Conservation (phyloP, 352 stramenopile genomes). For the Pythium myriotylum region DNA sequence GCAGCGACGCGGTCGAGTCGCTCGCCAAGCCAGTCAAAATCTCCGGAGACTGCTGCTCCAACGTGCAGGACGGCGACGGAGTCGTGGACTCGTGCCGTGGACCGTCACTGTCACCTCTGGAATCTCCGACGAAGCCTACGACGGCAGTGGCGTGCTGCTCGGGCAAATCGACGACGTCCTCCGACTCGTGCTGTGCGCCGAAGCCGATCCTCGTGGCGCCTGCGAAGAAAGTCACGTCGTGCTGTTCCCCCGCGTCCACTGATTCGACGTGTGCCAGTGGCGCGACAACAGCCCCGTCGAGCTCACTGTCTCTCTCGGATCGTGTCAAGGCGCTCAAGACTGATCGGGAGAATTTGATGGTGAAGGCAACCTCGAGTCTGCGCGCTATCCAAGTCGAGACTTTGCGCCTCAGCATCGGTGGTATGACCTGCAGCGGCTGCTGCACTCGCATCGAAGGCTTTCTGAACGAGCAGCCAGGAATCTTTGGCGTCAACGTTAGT, state of each 20-base stretch:
- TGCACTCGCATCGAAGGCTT: slow-evolving; percentile 83
- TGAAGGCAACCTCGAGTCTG: slow-evolving; percentile 27
- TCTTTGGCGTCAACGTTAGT: slow-evolving; percentile 66
- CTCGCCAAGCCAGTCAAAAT: neutral
- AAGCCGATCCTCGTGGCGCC: too few relatives aligned
- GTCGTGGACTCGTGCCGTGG: slow-evolving; percentile 7
- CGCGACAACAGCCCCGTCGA: too few relatives aligned
- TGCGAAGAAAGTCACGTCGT: too few relatives aligned
- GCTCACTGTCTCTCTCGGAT: slow-evolving; percentile 12
- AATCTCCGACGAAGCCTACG: neutral
- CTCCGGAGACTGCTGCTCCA: slow-evolving; percentile 8
- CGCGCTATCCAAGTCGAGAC: slow-evolving; percentile 24
- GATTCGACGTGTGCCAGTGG: neutral
- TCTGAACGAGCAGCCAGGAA: slow-evolving; percentile 50
- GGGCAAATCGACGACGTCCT: neutral
- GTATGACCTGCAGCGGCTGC: slow-evolving; percentile 89
- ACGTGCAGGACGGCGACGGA: slow-evolving; percentile 6
- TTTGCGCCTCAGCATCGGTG: slow-evolving; percentile 61
- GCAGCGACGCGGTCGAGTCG: too few relatives aligned
- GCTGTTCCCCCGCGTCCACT: neutral
- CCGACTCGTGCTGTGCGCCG: too few relatives aligned
- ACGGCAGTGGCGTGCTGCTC: too few relatives aligned
- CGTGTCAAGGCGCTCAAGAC: slow-evolving; percentile 35
- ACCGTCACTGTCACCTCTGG: neutral
- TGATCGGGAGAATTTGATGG: slow-evolving; percentile 47